Percentiles rank a stretch among this genome's conserved stretches.
phyloP scores from a whole-genome alignment of 1,284 basidiomycete genomes.

The Dichomitus squalens region DNA sequence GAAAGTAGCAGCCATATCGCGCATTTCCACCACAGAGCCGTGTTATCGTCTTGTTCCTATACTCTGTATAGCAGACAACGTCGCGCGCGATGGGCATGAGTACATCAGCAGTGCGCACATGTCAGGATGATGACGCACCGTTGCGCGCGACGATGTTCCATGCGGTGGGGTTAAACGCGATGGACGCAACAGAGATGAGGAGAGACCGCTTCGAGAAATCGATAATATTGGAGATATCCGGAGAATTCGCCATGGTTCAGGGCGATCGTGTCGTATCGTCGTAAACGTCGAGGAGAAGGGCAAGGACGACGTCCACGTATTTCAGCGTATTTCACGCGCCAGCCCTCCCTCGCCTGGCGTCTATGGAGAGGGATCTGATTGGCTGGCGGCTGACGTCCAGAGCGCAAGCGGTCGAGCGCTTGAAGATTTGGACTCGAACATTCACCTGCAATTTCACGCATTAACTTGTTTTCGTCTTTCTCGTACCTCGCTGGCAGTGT shows the following conservation, averaged over 20 bases:
- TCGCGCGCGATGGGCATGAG: not conserved
- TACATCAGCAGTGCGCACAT: not conserved
- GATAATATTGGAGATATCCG: conserved; percentile 33
- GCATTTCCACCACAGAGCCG: conserved; percentile 77
- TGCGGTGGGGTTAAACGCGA: conserved; percentile 89
- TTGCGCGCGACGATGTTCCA: conserved; percentile 97
- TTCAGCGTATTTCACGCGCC: not conserved
- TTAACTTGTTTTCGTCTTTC: not conserved
- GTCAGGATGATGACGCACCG: conserved; percentile 53
- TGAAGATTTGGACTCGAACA: not conserved
- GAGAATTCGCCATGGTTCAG: conserved; percentile 14
- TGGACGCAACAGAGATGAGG: conserved; percentile 62
- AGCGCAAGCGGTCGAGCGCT: not conserved
- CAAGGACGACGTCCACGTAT: not conserved
- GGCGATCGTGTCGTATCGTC: not conserved
- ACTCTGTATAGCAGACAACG: conserved; percentile 56
- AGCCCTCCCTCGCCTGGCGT: not conserved
- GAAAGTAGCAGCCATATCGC: conserved; percentile 84
- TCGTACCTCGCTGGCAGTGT: not conserved
- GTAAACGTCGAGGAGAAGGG: not conserved
- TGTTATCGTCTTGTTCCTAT: conserved; percentile 86
- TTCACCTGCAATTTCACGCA: not conserved
- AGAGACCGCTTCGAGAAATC: conserved; percentile 71
- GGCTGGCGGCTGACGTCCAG: not conserved
- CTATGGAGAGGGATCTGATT: not conserved